Conservation (phyloP, 768 basidiomycete species). For the Boletus vermiculosoides region DNA sequence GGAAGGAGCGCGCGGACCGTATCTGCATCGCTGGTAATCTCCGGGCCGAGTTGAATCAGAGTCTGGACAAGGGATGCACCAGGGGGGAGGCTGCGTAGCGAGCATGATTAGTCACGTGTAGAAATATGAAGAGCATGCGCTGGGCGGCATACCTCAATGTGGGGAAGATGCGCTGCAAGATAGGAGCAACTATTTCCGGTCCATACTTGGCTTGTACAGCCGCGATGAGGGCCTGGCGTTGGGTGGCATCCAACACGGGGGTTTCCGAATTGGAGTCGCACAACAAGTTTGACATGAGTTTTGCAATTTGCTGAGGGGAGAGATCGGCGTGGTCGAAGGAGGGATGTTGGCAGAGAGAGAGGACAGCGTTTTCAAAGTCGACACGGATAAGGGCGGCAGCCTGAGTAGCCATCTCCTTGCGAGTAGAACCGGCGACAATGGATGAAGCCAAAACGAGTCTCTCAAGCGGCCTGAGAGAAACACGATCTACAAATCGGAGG, state of each 20-base stretch:
- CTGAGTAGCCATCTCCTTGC: slow-evolving; percentile 55
- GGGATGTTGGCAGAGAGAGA: slow-evolving; percentile 74
- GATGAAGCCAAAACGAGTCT: slow-evolving; percentile 74
- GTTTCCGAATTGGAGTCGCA: slow-evolving; percentile 66
- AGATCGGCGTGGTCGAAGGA: slow-evolving; percentile 83
- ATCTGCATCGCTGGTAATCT: slow-evolving; percentile 73
- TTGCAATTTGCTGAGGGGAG: slow-evolving; percentile 68
- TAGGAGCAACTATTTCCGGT: slow-evolving; percentile 68
- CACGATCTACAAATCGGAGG: slow-evolving; percentile 75
- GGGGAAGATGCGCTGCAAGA: slow-evolving; percentile 71
- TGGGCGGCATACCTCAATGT: slow-evolving; percentile 59
- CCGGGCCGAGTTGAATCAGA: slow-evolving; percentile 74
- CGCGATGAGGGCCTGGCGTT: slow-evolving; percentile 71
- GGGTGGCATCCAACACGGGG: slow-evolving; percentile 67
- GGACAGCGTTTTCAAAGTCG: slow-evolving; percentile 77
- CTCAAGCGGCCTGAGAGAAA: slow-evolving; percentile 78
- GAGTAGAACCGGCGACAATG: slow-evolving; percentile 60
- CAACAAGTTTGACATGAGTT: slow-evolving; percentile 79
- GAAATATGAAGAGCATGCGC: slow-evolving; percentile 11
- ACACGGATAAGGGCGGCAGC: slow-evolving; percentile 67
- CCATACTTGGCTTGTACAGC: slow-evolving; percentile 82
- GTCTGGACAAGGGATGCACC: slow-evolving; percentile 72
- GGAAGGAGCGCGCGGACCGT: slow-evolving; percentile 64
- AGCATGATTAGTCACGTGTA: slow-evolving; percentile 12
- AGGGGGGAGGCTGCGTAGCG: slow-evolving; percentile 52